A percentile compares a stretch with the other conserved stretches of the same genome.
phyloP scores from a whole-genome alignment of 441 rosid species.

The Gossypium gossypioides region DNA sequence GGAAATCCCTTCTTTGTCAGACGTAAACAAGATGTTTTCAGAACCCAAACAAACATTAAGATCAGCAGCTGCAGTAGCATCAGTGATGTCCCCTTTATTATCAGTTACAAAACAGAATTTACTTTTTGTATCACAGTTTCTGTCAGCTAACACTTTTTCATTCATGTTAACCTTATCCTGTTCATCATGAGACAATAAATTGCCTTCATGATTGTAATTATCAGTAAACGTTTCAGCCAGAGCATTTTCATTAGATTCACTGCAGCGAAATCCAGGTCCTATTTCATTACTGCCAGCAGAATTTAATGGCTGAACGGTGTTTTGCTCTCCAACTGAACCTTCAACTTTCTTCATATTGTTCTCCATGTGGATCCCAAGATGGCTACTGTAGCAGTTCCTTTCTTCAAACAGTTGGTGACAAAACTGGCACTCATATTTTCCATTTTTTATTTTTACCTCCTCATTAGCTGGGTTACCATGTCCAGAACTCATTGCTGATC shows the following conservation, averaged over 20 bases:
- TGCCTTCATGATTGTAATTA: neutral
- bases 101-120: constrained; percentile 9
- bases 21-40: constrained; percentile 9
- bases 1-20: constrained; percentile 9
- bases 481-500: constrained; percentile 11
- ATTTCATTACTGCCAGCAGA: constrained; percentile 4
- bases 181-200: neutral
- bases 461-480: constrained; percentile 1
- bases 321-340: constrained; percentile 22
- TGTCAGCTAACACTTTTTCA: constrained; percentile 3
- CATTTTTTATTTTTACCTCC: constrained; percentile 19
- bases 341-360: constrained; percentile 20
- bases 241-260: constrained; percentile 7
- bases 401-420: constrained; percentile 26
- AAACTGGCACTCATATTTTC: constrained; percentile 29
- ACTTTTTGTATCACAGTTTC: constrained; percentile 15
- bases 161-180: constrained; percentile 7
- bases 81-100: constrained; percentile 17
- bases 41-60: constrained; percentile 18
- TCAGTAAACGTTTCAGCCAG: neutral
- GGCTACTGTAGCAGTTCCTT: constrained; percentile 18
- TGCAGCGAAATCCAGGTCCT: neutral
- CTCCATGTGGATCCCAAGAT: constrained; percentile 25
- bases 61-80: constrained; percentile 12
- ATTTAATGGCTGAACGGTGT: constrained; percentile 14